Evolutionary conservation across 495 filamentous ascomycete species (phyloP), one percentile per base, ranked within the genome.

Genomic region (Hypoxylon cercidicola): DNA sequence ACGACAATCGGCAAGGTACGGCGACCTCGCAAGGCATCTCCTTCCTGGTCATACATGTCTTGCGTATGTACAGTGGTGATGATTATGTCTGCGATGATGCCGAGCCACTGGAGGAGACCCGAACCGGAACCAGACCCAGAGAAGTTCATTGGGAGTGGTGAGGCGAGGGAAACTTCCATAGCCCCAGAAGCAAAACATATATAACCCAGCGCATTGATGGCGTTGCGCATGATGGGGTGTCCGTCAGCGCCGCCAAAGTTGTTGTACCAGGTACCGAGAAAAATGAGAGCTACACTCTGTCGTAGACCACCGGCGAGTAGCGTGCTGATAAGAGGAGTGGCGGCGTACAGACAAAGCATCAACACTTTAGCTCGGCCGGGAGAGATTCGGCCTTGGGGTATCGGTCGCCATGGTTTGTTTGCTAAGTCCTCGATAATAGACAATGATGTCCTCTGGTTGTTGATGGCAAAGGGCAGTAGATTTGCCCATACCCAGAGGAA

Each of bases 51-150:
- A 19, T 75, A 68, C 35, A 86, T 65, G 54, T 85, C 83, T 60
- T 84, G 82, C 0, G 79, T 59, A 15, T 84, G 79, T 39, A 84
- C 65, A 7, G 84, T 85, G 1, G 75, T 77, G 20, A 77, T 66
- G 16, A 86, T 71, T 18, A 83, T 57, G 0, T 62, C 66, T n/a
- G 72, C 63, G 32, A 41, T 55, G 20, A 32, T 23, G 43, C 45
- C 43, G 13, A 49, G 34, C 40, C 49, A 32, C 15, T 40, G 19
- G 15, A 19, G 16, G 39, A 50, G 43, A 45, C 11, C 21, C 23
- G 23, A 25, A 25, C 21, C 8, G 67, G 19, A 8, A 50, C 23
- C 23, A 25, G 23, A 25, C 23, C 23, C 23, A 25, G 23, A 25
- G 2, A 25, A 25, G 23, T 25, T 25, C 5, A 25, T 25, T 25